Evolutionary conservation across 2,329 filamentous ascomycete genomes (phyloP).

Genomic region (Aspergillus brasiliensis): DNA sequence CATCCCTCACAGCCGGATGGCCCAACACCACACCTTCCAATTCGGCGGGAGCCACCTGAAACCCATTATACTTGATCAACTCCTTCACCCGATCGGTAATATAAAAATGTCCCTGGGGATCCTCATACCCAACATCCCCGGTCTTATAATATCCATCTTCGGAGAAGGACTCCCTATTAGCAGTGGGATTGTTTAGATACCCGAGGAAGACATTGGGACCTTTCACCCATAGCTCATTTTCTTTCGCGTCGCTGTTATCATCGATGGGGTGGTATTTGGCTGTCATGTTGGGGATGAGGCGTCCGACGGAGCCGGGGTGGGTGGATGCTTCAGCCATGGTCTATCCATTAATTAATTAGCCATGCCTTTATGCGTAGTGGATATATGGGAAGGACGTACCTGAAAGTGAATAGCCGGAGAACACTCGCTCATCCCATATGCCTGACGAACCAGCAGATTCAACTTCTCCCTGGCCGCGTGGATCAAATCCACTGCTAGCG

Average conservation of each 20-base stretch:
- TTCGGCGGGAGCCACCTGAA: slow-evolving; percentile 65
- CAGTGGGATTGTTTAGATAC: slow-evolving; percentile 70
- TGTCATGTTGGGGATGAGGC: slow-evolving; percentile 21
- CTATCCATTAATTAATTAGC: not conserved
- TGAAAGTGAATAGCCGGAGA: slow-evolving; percentile 17
- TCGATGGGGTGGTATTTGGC: slow-evolving; percentile 13
- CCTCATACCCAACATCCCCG: slow-evolving; percentile 72
- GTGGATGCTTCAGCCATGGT: slow-evolving; percentile 14
- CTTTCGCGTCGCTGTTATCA: slow-evolving; percentile 28
- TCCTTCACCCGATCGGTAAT: slow-evolving; percentile 75
- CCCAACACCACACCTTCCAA: slow-evolving; percentile 52
- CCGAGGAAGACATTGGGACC: slow-evolving; percentile 77
- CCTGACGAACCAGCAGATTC: slow-evolving; percentile 13
- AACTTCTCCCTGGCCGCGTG: slow-evolving; percentile 13
- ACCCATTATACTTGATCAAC: slow-evolving; percentile 61
- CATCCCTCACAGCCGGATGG: slow-evolving; percentile 52
- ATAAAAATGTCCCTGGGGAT: slow-evolving; percentile 72
- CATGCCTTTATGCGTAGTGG: not conserved
- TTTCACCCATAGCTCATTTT: slow-evolving; percentile 64
- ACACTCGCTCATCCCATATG: slow-evolving; percentile 20
- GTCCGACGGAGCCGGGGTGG: slow-evolving; percentile 16
- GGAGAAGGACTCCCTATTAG: slow-evolving; percentile 68
- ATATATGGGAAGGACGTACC: slow-evolving; percentile 1
- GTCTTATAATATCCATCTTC: slow-evolving; percentile 77
- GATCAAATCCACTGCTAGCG: slow-evolving; percentile 15